A percentile compares a stretch with the other conserved stretches of the same genome.
These are phyloP conservation scores for Carpinus viminea DNA, from an alignment of 306 rosid species.

Conservation along the genomic window DNA sequence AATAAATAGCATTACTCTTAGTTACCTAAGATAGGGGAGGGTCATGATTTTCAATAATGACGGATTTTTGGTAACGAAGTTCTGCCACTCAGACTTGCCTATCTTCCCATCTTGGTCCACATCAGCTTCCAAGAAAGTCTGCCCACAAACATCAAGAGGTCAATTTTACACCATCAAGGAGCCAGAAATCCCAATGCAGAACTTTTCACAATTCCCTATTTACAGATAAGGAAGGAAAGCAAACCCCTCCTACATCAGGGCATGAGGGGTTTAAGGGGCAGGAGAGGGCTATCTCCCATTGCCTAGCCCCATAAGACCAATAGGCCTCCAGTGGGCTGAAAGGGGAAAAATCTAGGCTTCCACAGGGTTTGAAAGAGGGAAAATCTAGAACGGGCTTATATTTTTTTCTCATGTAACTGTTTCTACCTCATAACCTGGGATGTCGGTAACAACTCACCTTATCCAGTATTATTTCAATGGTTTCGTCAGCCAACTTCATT, in stretches of 20 bases:
- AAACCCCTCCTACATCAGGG: background rate
- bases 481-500: constrained; percentile 77
- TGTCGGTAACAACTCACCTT: constrained; percentile 49
- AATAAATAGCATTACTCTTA: too few relatives aligned
- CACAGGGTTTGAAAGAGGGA: background rate
- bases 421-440: background rate
- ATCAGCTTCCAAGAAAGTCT: constrained; percentile 93
- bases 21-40: constrained; percentile 79
- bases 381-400: background rate
- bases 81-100: constrained; percentile 72
- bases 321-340: background rate
- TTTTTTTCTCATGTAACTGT: background rate
- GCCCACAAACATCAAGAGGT: constrained; percentile 16
- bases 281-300: background rate
- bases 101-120: constrained; percentile 85
- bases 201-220: background rate
- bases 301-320: background rate
- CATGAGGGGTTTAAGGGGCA: background rate
- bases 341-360: background rate
- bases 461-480: constrained; percentile 66
- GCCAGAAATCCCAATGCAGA: background rate
- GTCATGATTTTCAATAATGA: constrained; percentile 86
- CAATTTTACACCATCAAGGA: background rate
- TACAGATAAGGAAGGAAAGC: background rate
- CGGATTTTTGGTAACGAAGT: constrained; percentile 70